These are phyloP conservation scores for Leishmania tropica DNA, from an alignment of 208 protist species.

Conservation along the genomic window DNA sequence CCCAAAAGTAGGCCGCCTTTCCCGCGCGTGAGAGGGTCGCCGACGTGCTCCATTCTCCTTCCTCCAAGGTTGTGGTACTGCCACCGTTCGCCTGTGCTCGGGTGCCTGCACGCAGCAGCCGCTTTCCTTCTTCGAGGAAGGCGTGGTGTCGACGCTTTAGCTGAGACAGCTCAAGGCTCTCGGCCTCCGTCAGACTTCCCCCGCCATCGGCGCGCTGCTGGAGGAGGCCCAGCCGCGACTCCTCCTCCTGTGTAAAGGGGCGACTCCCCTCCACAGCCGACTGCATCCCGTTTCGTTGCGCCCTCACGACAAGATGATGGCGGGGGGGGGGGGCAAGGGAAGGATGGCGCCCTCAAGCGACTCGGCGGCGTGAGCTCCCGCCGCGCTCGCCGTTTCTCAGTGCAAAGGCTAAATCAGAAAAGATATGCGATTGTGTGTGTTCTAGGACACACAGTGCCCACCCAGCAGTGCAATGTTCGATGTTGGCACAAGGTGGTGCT, in stretches of 20 bases:
- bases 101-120: constrained; percentile 33
- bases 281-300: constrained; percentile 6
- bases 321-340: background rate
- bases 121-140: constrained; percentile 61
- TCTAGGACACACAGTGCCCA: background rate
- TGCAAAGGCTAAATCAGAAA: background rate
- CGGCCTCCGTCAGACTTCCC: constrained; percentile 30
- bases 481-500: background rate
- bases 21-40: constrained; percentile 46
- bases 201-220: constrained; percentile 25
- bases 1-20: constrained; percentile 85
- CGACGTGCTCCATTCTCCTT: constrained; percentile 10
- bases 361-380: background rate
- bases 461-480: background rate
- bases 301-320: background rate
- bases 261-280: background rate
- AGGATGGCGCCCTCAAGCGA: background rate
- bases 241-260: constrained; percentile 60
- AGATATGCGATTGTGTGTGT: background rate
- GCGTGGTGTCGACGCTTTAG: constrained; percentile 54
- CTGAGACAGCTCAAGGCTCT: constrained; percentile 44
- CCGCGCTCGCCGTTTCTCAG: background rate
- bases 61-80: background rate
- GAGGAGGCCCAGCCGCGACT: constrained; percentile 43
- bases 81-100: background rate